Base-by-base conservation (phyloP, 106 monocot species). In the Acorus gramineus region DNA sequence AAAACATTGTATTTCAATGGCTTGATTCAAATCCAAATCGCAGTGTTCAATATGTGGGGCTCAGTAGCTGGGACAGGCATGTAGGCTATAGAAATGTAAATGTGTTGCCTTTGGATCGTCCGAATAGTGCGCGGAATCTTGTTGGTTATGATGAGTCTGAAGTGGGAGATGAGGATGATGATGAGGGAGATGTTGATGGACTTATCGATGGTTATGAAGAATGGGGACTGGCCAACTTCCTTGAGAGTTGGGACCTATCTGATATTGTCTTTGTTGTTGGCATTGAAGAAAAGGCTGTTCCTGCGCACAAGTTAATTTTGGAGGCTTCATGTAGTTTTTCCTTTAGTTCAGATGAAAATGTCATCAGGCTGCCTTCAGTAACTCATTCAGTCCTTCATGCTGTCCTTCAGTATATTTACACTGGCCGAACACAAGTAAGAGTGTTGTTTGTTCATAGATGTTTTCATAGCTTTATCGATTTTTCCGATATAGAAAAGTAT, bases 51-150 rank as follows among this genome's bases (percentile, higher is more conserved):
- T 95, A 95, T 70, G 76, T 95, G 53, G 95, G 95, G 9, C 78
- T 95, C 50, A 86, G 90, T 56, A 90, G 95, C 68, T 95, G 95
- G 95, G 86, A 95, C 74, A 95, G 87, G 44, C 95, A 95, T 72
- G 95, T 95, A 3, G 84, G 95, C 3, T 95, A 95, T 71, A 86
- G 84, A 64, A 95, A 95, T 66, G 78, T 95, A 46, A 85, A 44
- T 61, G 73, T 95, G 51, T 66, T 95, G 11, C 84, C 84, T 2
- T 55, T 87, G 46, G 66, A 82, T 11, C 66, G 85, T 70, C 68
- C 71, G 44, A 68, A 64, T 63, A 66, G 42, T 48, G 69, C 80
- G 5, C 71, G 72, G 76, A 73, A 62, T 48, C 78, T 75, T 66
- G 49, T 79, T 58, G 83, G 84, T 47, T 76, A 67, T 63, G 78